phyloP scores from a whole-genome alignment of 352 stramenopile genomes.

The Plasmopara viticola region DNA sequence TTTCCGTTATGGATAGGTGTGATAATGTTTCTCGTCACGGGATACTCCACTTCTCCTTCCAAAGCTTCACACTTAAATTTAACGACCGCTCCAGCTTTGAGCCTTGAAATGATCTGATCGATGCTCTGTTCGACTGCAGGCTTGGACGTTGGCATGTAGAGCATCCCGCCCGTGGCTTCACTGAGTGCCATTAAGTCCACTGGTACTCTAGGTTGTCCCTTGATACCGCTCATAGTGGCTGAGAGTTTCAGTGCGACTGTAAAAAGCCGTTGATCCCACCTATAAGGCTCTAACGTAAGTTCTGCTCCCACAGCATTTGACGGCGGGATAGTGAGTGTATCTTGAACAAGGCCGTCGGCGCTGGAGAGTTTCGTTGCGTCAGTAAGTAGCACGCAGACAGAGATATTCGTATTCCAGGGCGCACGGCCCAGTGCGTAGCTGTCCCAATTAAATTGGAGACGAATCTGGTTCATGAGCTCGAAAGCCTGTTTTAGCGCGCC shows the following conservation, averaged over 20 bases:
- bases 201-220: constrained; percentile 40
- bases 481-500: constrained; percentile 69
- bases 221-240: constrained; percentile 44
- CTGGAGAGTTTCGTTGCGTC: constrained; percentile 69
- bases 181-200: constrained; percentile 83
- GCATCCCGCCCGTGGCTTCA: constrained; percentile 74
- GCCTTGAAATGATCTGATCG: constrained; percentile 76
- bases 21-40: constrained; percentile 56
- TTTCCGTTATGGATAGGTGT: constrained; percentile 63
- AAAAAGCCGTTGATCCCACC: constrained; percentile 82
- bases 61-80: constrained; percentile 69
- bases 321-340: constrained; percentile 65
- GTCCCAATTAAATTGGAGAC: constrained; percentile 85
- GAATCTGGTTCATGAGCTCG: constrained; percentile 87
- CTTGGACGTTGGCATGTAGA: constrained; percentile 81
- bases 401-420: constrained; percentile 82
- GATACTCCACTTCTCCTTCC: constrained; percentile 45
- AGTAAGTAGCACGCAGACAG: constrained; percentile 73
- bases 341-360: constrained; percentile 62
- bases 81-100: constrained; percentile 75
- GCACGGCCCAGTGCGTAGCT: constrained; percentile 73
- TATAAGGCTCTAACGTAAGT: constrained; percentile 74
- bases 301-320: constrained; percentile 63
- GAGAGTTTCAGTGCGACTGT: constrained; percentile 80
- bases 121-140: constrained; percentile 75